Percentiles rank a stretch among this genome's conserved stretches.
phyloP scores from a whole-genome alignment of 2,329 filamentous ascomycete genomes.

The Aspergillus uvarum region DNA sequence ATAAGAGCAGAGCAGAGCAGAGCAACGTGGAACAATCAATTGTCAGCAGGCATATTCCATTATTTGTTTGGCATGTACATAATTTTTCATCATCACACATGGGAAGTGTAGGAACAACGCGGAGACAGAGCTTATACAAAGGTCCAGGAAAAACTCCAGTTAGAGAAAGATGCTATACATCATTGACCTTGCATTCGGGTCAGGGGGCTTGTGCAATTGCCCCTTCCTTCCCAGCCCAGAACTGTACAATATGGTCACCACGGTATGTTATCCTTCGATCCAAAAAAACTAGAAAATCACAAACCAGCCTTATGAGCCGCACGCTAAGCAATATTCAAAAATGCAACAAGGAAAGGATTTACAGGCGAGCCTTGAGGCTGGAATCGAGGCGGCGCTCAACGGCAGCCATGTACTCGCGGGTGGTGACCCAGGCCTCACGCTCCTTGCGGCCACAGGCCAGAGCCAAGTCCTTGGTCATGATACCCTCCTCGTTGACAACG shows the following conservation, averaged over 20 bases:
- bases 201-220: neutral
- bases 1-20: neutral
- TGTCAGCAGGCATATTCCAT: neutral
- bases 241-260: conserved; percentile 14
- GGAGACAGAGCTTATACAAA: neutral
- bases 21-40: neutral
- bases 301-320: conserved; percentile 6
- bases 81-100: neutral
- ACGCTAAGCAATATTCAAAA: conserved; percentile 19
- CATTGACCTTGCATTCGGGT: neutral
- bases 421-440: conserved; percentile 84
- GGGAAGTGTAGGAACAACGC: neutral
- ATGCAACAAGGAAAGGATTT: conserved; percentile 22
- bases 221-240: conserved; percentile 9
- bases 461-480: conserved; percentile 99
- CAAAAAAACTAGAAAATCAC: conserved; percentile 8
- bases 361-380: conserved; percentile 53
- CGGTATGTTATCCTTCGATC: conserved; percentile 11
- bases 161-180: neutral
- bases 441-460: conserved; percentile 86
- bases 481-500: conserved; percentile 86
- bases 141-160: too few species aligned
- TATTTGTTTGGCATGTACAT: neutral
- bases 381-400: conserved; percentile 87
- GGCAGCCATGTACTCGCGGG: conserved; percentile 84